phyloP scores from a whole-genome alignment of 176 grass and related monocot species.

The Bothriochloa decipiens region DNA sequence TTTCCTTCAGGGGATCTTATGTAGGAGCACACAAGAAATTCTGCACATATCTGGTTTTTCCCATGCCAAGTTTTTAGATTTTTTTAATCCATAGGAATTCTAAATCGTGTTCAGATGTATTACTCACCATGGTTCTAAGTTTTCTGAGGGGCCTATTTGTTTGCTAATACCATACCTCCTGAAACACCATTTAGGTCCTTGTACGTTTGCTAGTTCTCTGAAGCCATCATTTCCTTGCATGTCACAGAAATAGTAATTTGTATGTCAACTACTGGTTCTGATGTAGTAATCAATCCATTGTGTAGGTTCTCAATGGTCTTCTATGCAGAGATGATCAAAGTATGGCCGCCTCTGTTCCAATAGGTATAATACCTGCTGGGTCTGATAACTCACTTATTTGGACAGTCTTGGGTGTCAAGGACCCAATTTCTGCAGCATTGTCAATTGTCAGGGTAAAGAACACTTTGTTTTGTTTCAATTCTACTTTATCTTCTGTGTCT shows the following conservation, averaged over 20 bases:
- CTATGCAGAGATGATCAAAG: constrained; percentile 90
- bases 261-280: constrained; percentile 40
- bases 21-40: neutral
- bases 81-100: neutral
- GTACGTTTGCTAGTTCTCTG: constrained; percentile 33
- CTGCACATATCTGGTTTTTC: neutral
- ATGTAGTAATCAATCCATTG: constrained; percentile 41
- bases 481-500: constrained; percentile 31
- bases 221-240: constrained; percentile 15
- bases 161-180: constrained; percentile 6
- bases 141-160: constrained; percentile 14
- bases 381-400: constrained; percentile 99
- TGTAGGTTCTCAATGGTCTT: constrained; percentile 94
- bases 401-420: constrained; percentile 96
- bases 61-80: constrained; percentile 7
- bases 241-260: constrained; percentile 14
- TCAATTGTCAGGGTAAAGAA: constrained; percentile 81
- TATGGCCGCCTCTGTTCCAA: constrained; percentile 84
- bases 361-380: constrained; percentile 98
- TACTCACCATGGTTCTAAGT: constrained; percentile 6
- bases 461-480: constrained; percentile 12
- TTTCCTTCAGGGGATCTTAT: constrained; percentile 4
- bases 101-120: neutral
- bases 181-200: neutral
- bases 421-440: constrained; percentile 96